A percentile compares a stretch with the other conserved stretches of the same genome.
Conservation (phyloP, 2,329 filamentous ascomycete genomes). For the Plectosphaerella plurivora region DNA sequence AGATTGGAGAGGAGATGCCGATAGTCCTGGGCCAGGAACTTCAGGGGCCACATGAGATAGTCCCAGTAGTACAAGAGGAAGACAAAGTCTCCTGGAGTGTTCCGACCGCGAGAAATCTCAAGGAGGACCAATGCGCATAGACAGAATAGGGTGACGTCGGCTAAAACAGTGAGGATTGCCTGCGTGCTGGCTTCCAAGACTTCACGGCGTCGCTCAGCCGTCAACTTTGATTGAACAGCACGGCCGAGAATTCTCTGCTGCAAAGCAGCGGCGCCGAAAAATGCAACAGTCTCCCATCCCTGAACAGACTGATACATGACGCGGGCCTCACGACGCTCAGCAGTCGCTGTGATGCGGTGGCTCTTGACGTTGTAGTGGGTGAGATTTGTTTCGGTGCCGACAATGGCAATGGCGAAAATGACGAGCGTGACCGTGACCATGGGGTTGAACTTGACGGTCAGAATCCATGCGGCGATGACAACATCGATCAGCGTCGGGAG, state of each 20-base stretch:
- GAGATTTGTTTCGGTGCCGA: conserved; percentile 22
- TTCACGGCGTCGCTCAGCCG: conserved; percentile 14
- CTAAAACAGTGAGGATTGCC: conserved; percentile 32
- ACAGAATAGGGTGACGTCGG: conserved; percentile 32
- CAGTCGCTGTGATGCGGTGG: conserved; percentile 29
- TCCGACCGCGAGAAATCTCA: conserved; percentile 42
- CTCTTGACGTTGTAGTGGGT: conserved; percentile 31
- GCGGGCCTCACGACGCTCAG: conserved; percentile 42
- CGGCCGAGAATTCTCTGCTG: conserved; percentile 20
- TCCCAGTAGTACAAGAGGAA: conserved; percentile 65
- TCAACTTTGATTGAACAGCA: conserved; percentile 18
- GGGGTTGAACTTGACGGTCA: conserved; percentile 58
- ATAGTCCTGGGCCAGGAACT: conserved; percentile 19
- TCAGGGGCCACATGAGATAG: conserved; percentile 31
- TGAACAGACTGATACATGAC: conserved; percentile 54
- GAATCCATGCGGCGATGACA: conserved; percentile 54
- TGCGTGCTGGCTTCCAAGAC: conserved; percentile 16
- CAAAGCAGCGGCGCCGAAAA: conserved; percentile 29
- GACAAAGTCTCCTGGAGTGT: conserved; percentile 57
- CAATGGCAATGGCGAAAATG: conserved; percentile 10
- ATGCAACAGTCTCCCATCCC: conserved; percentile 55
- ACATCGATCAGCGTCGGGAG: conserved; percentile 60
- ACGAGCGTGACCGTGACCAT: conserved; percentile 44
- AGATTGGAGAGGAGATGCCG: conserved; percentile 32
- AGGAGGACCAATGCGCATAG: conserved; percentile 39